Evolutionary conservation across 768 basidiomycete genomes (phyloP), one percentile per base, ranked within the genome.

Genomic region (Lactifluus echinatus): DNA sequence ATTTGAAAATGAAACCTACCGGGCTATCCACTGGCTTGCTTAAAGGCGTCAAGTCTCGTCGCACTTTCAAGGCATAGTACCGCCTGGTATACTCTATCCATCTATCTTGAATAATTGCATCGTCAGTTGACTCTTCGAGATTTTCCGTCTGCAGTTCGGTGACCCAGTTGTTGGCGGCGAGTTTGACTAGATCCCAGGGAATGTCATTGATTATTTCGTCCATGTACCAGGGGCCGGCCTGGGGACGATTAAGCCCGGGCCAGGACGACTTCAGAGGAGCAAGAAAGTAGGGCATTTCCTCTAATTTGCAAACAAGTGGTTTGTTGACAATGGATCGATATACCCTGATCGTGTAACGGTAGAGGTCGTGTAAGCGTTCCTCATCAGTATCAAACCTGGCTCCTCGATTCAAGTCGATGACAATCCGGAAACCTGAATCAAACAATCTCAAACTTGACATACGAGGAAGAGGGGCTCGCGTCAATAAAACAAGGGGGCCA

Each of bases 71-170:
- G 19, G 78, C 78, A 64, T 76, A 77, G 66, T 85, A 90, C 44
- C 88, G 76, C 57, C 84, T 74, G 2, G 87, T 89, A 64, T 84
- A 87, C 66, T 88, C 87, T n/a, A 81, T 79, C 71, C 75, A 76
- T 56, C 88, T 76, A 64, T 92, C 89, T 68, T 89, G 87, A 33
- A 93, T 72, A 21, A 93, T 72, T 24, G 82, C 79, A 48, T 78
- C 80, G 36, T 73, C 69, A 31, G 75, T 71, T 21, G 79, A 64
- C 8, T 69, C 66, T 51, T 74, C 69, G 14, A 72, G 33, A 15
- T 67, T 64, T 7, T 71, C 70, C 43, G 64, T 65, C 47, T 73
- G 72, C 23, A 90, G 72, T 3, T 78, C 74, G 8, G 73, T 70
- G 46, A 75, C 75, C 75, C 80, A 85, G 26, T 75, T 70, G 46